Conservation (phyloP, 768 basidiomycete genomes). For the Amanita phalloides region DNA sequence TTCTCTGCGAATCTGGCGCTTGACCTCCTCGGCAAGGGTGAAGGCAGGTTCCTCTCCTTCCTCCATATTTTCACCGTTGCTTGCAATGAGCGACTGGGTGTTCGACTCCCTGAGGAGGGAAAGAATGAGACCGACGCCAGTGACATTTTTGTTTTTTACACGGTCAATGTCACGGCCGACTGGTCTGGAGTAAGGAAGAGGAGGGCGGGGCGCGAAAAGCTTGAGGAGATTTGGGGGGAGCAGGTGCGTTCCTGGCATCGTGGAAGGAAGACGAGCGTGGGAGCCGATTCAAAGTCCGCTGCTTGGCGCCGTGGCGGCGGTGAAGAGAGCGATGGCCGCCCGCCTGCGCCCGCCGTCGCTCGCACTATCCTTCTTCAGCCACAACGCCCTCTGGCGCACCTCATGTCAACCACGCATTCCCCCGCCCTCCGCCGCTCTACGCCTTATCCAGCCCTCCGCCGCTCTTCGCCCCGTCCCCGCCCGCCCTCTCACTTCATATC, state of each 20-base stretch:
- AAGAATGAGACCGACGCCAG: conserved; percentile 71
- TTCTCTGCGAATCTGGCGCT: conserved; percentile 67
- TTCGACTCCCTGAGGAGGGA: conserved; percentile 66
- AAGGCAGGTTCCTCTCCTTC: conserved; percentile 77
- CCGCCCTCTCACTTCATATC: conserved; percentile 56
- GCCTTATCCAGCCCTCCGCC: conserved; percentile 9
- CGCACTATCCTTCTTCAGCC: conserved; percentile 49
- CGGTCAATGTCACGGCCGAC: conserved; percentile 77
- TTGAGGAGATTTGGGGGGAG: conserved; percentile 94
- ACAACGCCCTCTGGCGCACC: conserved; percentile 42
- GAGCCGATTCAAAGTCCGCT: conserved; percentile 2
- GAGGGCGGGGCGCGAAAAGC: conserved; percentile 90
- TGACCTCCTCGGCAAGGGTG: conserved; percentile 76
- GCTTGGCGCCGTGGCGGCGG: not conserved
- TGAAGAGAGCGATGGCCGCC: not conserved
- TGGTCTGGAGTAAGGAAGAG: conserved; percentile 78
- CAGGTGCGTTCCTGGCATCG: conserved; percentile 70
- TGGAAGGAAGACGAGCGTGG: conserved; percentile 6
- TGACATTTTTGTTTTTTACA: conserved; percentile 55
- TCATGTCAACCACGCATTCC: conserved; percentile 6
- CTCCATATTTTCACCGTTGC: conserved; percentile 64
- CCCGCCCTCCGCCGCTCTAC: conserved; percentile 6
- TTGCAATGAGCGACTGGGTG: conserved; percentile 52
- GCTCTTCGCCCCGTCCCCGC: conserved; percentile 21
- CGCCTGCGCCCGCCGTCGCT: conserved; percentile 18